A percentile compares a stretch with the other conserved stretches of the same genome.
phyloP scores from a whole-genome alignment of 2,329 filamentous ascomycete genomes.

The Thermothelomyces thermophilus region DNA sequence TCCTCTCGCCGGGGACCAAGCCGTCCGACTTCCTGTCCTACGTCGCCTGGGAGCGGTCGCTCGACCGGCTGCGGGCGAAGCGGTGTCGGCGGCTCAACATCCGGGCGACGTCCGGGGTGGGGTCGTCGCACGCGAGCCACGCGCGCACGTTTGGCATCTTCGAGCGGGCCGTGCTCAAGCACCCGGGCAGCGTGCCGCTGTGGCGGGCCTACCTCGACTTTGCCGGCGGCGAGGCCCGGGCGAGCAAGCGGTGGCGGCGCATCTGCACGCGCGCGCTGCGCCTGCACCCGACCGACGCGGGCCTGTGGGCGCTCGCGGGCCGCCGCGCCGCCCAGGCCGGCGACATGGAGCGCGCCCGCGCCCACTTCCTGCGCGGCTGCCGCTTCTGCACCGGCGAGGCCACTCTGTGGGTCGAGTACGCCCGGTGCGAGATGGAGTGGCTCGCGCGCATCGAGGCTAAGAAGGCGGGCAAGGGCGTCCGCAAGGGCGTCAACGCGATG shows the following conservation, averaged over 20 bases:
- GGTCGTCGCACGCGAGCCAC: constrained; percentile 65
- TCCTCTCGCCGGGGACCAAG: constrained; percentile 73
- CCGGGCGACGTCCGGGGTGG: constrained; percentile 49
- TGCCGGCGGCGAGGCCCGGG: constrained; percentile 60
- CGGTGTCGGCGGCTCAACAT: constrained; percentile 75
- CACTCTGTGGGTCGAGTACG: constrained; percentile 82
- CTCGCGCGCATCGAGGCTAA: constrained; percentile 72
- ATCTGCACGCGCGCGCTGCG: constrained; percentile 65
- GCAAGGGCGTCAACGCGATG: constrained; percentile 34
- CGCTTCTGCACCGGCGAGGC: constrained; percentile 76
- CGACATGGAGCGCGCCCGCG: constrained; percentile 80
- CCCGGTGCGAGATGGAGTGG: constrained; percentile 87
- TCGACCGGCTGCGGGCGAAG: constrained; percentile 73
- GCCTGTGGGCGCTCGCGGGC: constrained; percentile 82
- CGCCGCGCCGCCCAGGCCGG: constrained; percentile 70
- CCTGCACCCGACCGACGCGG: constrained; percentile 75
- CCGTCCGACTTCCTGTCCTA: constrained; percentile 80
- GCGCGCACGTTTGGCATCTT: constrained; percentile 83
- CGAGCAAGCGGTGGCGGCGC: constrained; percentile 58
- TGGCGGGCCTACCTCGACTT: constrained; percentile 92
- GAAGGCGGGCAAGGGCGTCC: constrained; percentile 41
- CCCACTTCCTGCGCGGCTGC: constrained; percentile 81
- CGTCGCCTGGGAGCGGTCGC: constrained; percentile 61
- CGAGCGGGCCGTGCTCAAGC: constrained; percentile 76
- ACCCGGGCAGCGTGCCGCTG: constrained; percentile 70